Evolutionary conservation across 1,139 yeast genomes (phyloP).

Genomic region (Hanseniaspora sp.): DNA sequence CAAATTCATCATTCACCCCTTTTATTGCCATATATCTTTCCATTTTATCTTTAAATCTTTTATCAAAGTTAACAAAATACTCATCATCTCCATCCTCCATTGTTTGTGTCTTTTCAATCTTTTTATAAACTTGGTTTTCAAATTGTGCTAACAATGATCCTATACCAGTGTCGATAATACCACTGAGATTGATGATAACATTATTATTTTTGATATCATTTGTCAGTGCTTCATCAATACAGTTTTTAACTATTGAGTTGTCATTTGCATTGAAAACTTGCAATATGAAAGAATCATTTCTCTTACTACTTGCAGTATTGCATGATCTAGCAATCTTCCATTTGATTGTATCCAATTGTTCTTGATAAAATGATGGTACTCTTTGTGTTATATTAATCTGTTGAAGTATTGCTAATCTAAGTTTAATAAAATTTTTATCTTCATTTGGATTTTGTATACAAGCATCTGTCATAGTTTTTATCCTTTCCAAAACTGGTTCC

Average conservation of each 20-base stretch:
- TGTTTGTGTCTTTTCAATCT: constrained; percentile 3
- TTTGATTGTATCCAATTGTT: constrained; percentile 2
- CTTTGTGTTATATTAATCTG: not conserved
- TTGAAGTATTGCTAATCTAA: not conserved
- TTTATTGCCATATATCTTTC: constrained; percentile 30
- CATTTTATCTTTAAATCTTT: constrained; percentile 13
- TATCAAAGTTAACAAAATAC: constrained; percentile 6
- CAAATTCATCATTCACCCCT: constrained; percentile 18
- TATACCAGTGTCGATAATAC: constrained; percentile 10
- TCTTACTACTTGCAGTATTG: constrained; percentile 5
- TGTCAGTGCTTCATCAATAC: constrained; percentile 1
- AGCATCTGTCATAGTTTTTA: not conserved
- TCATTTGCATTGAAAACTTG: constrained; percentile 7
- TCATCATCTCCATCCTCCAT: not conserved
- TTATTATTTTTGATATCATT: constrained; percentile 13
- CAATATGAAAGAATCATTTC: constrained; percentile 12
- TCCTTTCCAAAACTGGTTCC: not conserved
- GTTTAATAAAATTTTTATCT: not conserved
- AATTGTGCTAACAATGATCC: constrained; percentile 4
- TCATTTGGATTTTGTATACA: not conserved
- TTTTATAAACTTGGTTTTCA: constrained; percentile 14
- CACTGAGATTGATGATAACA: constrained; percentile 12
- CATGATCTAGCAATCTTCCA: constrained; percentile 11
- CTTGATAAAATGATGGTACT: not conserved
- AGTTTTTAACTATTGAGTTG: not conserved